Evolutionary conservation across 1,139 yeast genomes (phyloP), one percentile per base, ranked within the genome.

Genomic region (Groenewaldozyma auringiensis): DNA sequence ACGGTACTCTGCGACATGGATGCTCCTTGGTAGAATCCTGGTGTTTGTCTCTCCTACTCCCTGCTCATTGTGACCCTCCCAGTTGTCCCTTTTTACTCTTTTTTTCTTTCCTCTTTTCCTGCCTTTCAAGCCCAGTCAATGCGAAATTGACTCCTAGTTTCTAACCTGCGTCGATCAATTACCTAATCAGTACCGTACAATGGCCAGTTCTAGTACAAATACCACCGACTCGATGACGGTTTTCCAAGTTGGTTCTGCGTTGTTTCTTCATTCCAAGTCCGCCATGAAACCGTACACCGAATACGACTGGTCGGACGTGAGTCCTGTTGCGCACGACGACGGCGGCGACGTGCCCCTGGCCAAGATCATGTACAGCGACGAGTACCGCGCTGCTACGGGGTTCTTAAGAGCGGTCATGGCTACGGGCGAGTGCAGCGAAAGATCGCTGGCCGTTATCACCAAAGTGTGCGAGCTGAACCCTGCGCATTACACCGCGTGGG

Each of bases 401-500:
- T 62, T 74, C 3, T 64, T 85, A 22, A 68, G 87, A 20, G 81
- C 84, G 0, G 61, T 87, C 32, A 72, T 86, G 75, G 66, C 69
- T 14, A 54, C 60, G 14, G 68, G 76, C 27, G 97, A 88, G 59
- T 70, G 74, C 56, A 75, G 88, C 1, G 80, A 76, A 41, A 69
- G 97, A 48, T 89, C 95, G 0, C 64, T 87, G 34, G 72, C 72
- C 22, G 65, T 88, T 40, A 83, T 95, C 0, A 72, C 74, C 22
- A 64, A 67, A 34, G 82, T 84, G 2, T 81, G 94, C 46, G 75
- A 69, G 14, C 59, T 75, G 50, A 79, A 86, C 43, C 92, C 97
- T 0, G 95, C 96, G 0, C 96, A 89, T 64, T 92, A 92, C 62
- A 83, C 96, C 0, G 82, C 82, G 1, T 92, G 98, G 97, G 69